phyloP scores from a whole-genome alignment of 352 stramenopile genomes.

The Halophytophthora polymorphica region DNA sequence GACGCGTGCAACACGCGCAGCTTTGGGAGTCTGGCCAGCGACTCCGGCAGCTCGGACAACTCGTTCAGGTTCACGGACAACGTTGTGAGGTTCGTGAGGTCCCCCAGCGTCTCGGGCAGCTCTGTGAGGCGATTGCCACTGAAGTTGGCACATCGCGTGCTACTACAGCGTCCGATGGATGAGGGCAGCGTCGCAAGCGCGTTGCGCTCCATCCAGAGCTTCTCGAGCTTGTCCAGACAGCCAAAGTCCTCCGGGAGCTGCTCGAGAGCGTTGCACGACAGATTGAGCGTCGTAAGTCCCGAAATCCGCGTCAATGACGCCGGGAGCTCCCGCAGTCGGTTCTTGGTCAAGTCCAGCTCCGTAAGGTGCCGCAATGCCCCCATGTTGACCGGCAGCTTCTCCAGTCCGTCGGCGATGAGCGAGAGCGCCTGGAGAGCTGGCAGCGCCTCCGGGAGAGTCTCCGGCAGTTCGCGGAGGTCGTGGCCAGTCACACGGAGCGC shows the following conservation, averaged over 20 bases:
- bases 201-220: slow-evolving; percentile 57
- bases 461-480: slow-evolving; percentile 28
- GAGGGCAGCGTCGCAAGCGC: slow-evolving; percentile 32
- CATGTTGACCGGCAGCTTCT: slow-evolving; percentile 49
- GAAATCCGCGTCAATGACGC: slow-evolving; percentile 44
- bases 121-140: slow-evolving; percentile 36
- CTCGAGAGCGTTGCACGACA: slow-evolving; percentile 54
- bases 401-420: slow-evolving; percentile 43
- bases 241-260: slow-evolving; percentile 44
- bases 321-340: slow-evolving; percentile 39
- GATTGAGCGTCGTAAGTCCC: slow-evolving; percentile 33
- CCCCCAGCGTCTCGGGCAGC: slow-evolving; percentile 36
- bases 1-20: slow-evolving; percentile 42
- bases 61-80: slow-evolving; percentile 58
- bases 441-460: slow-evolving; percentile 23
- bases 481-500: slow-evolving; percentile 56
- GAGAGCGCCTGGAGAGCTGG: slow-evolving; percentile 42
- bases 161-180: slow-evolving; percentile 37
- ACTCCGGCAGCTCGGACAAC: slow-evolving; percentile 40
- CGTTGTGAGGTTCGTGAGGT: slow-evolving; percentile 37
- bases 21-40: slow-evolving; percentile 26
- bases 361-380: slow-evolving; percentile 26
- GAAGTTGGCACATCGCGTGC: slow-evolving; percentile 35
- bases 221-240: slow-evolving; percentile 25
- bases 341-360: slow-evolving; percentile 64